Percentiles rank a stretch among this genome's conserved stretches.
Evolutionary conservation across 306 rosid species (phyloP).

Genomic region (Pyrus communis): DNA sequence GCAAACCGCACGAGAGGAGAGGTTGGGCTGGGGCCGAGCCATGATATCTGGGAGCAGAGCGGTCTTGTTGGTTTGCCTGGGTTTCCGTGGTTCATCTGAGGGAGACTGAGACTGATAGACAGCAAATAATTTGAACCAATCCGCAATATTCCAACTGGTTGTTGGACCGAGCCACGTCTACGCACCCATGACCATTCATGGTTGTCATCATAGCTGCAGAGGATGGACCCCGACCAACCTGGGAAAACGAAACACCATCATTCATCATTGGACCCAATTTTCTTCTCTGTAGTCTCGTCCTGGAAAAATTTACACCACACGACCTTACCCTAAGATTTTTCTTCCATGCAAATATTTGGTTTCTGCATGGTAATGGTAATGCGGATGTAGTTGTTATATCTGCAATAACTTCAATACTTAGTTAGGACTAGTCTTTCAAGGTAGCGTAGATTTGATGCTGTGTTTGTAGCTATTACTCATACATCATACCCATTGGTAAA

Average conservation of each 20-base stretch:
- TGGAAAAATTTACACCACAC: background rate
- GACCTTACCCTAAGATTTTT: background rate
- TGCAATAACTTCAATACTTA: no score
- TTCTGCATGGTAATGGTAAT: background rate
- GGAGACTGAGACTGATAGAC: background rate
- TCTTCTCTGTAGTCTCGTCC: background rate
- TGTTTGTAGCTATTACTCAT: no score
- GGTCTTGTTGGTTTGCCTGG: background rate
- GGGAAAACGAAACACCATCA: slow-evolving; percentile 4
- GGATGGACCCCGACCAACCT: background rate
- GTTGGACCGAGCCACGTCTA: slow-evolving; percentile 17
- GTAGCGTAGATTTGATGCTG: no score
- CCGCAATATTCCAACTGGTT: background rate
- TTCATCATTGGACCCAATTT: background rate
- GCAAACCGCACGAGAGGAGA: slow-evolving; percentile 11
- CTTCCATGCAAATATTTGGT: no score
- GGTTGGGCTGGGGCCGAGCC: background rate
- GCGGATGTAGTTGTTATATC: background rate
- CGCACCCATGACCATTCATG: slow-evolving; percentile 14
- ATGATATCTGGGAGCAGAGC: background rate
- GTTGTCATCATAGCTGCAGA: background rate
- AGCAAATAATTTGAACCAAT: background rate
- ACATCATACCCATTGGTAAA: no score
- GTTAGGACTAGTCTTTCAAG: no score
- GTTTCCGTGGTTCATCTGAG: background rate